phyloP scores from a whole-genome alignment of 306 rosid genomes.

The Malus sieversii region DNA sequence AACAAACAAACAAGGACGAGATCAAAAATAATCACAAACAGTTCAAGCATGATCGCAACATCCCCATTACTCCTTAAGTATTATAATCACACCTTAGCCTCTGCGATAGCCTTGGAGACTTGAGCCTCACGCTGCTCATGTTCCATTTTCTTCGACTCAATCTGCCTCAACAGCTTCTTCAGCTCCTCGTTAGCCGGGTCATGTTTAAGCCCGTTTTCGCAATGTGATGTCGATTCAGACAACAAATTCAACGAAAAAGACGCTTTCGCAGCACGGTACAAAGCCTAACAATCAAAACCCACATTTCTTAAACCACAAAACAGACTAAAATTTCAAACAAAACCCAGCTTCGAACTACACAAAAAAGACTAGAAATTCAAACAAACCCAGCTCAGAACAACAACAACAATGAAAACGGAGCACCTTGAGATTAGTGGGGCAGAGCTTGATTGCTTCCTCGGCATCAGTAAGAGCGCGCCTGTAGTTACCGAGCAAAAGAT shows the following conservation, averaged over 20 bases:
- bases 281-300: slow-evolving; percentile 43
- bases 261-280: slow-evolving; percentile 81
- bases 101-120: slow-evolving; percentile 53
- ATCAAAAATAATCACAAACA: slow-evolving; percentile 16
- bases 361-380: neutral
- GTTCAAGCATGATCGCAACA: neutral
- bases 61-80: neutral
- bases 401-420: slow-evolving; percentile 3
- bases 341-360: neutral
- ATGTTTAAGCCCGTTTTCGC: slow-evolving; percentile 50
- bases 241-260: slow-evolving; percentile 58
- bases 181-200: slow-evolving; percentile 67
- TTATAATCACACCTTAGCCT: slow-evolving; percentile 47
- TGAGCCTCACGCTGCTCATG: slow-evolving; percentile 61
- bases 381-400: slow-evolving; percentile 9
- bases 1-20: slow-evolving; percentile 16
- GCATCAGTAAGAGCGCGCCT: slow-evolving; percentile 79
- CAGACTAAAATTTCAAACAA: neutral
- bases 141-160: slow-evolving; percentile 52
- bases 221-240: slow-evolving; percentile 57
- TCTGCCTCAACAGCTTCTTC: slow-evolving; percentile 53
- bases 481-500: slow-evolving; percentile 70
- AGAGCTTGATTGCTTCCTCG: slow-evolving; percentile 61
- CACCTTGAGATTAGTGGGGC: slow-evolving; percentile 72
- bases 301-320: neutral